Percentiles rank a stretch among this genome's conserved stretches.
Conservation (phyloP, 2,329 filamentous ascomycete species). For the Didymella pomorum region DNA sequence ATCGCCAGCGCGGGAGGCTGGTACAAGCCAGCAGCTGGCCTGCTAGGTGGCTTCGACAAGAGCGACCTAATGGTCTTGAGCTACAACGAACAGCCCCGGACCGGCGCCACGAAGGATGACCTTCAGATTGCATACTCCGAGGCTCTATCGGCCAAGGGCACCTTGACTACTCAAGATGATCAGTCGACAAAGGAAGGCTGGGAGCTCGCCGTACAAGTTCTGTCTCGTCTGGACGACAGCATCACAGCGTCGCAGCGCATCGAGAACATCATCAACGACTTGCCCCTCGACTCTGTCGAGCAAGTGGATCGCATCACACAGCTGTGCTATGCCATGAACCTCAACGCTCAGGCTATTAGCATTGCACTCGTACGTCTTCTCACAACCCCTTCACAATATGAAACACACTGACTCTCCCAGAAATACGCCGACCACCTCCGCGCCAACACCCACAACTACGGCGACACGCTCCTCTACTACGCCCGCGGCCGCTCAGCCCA, state of each 20-base stretch:
- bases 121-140: conserved; percentile 80
- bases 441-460: conserved; percentile 77
- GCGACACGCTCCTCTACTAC: conserved; percentile 89
- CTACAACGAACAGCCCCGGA: conserved; percentile 51
- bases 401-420: conserved; percentile 56
- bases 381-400: neutral
- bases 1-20: conserved; percentile 84
- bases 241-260: conserved; percentile 77
- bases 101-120: conserved; percentile 74
- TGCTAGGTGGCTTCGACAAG: conserved; percentile 76
- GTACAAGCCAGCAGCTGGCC: conserved; percentile 65
- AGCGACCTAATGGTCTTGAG: conserved; percentile 87
- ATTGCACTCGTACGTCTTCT: conserved; percentile 75
- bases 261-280: conserved; percentile 72
- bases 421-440: conserved; percentile 83
- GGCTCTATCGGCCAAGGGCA: conserved; percentile 61
- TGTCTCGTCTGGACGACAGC: conserved; percentile 80
- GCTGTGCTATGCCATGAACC: conserved; percentile 78
- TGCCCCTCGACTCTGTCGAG: conserved; percentile 74
- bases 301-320: conserved; percentile 84
- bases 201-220: conserved; percentile 85
- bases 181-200: conserved; percentile 70
- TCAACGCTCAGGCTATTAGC: conserved; percentile 79
- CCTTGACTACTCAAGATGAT: conserved; percentile 47
- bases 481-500: conserved; percentile 79